Conservation (phyloP, 768 basidiomycete species). For the Hypsizygus marmoreus region DNA sequence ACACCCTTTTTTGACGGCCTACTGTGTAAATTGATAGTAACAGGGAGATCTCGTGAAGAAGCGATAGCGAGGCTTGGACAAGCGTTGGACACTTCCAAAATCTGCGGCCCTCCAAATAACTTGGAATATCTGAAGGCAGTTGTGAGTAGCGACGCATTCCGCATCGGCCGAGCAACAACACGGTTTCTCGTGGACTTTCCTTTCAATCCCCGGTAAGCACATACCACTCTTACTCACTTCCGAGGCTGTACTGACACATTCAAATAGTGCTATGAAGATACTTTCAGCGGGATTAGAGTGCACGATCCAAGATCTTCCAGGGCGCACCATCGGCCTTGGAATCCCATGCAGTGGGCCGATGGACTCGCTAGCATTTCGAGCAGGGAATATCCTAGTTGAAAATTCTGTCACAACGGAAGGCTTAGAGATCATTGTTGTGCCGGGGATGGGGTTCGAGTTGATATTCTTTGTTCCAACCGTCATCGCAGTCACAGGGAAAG, state of each 20-base stretch:
- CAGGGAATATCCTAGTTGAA: conserved; percentile 60
- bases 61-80: conserved; percentile 43
- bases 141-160: conserved; percentile 38
- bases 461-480: conserved; percentile 52
- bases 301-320: conserved; percentile 60
- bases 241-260: not conserved
- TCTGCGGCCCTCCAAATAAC: conserved; percentile 66
- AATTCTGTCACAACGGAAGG: conserved; percentile 53
- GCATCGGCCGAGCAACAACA: conserved; percentile 47
- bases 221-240: not conserved
- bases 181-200: conserved; percentile 46
- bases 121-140: conserved; percentile 51
- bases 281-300: conserved; percentile 56
- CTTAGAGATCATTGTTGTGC: conserved; percentile 53
- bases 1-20: conserved; percentile 61
- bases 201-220: conserved; percentile 41
- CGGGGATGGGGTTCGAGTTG: conserved; percentile 44
- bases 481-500: conserved; percentile 58
- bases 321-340: conserved; percentile 53
- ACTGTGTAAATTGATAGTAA: conserved; percentile 61
- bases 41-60: conserved; percentile 44
- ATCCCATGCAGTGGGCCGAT: conserved; percentile 67
- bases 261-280: conserved; percentile 52
- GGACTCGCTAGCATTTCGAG: conserved; percentile 57
- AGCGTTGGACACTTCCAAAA: conserved; percentile 39